Base-by-base conservation (phyloP, 805 yeast genomes). In the Candida alai region DNA sequence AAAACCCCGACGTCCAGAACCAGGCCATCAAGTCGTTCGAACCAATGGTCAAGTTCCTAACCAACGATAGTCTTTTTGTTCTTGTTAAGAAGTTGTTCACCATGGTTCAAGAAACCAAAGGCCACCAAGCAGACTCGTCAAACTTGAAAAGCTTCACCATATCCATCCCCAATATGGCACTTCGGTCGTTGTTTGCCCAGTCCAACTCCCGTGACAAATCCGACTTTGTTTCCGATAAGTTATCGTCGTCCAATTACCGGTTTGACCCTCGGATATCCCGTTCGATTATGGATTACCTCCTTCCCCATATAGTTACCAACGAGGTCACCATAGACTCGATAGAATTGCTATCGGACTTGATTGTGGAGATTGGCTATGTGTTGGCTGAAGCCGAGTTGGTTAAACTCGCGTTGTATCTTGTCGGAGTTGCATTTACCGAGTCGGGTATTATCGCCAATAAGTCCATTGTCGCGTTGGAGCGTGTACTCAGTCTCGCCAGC, bases 1-100 rank as follows among this genome's bases (percentile, higher is more conserved):
- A 70, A 30, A 76, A 76, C 44, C 62, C 84, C 4, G 89, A 84
- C 43, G 89, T 85, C 1, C 84, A 84, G 50, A 78, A 74, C 45
- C 84, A 80, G 52, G 82, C 93, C 0, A 73, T 84, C 30, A 75
- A 76, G 42, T 72, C 82, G 13, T 69, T 73, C 37, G 68, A 62
- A 24, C 71, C 74, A 5, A 44, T 72, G 23, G 54, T 72, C n/a
- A 62, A 67, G 11, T 56, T 48, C 19, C 45, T 73, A 22, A 52
- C 59, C 10, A 44, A 50, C 22, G 56, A 54, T 7, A 59, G 57
- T 11, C 44, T 55, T 4, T 39, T 53, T n/a, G 49, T 52, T 3
- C 46, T 72, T 9, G 43, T 65, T 6, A 34, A 44, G 1, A 40
- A 56, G n/a, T 49, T 66, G 28, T 64, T 50, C 39, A 41, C 35